Base-by-base conservation (phyloP, 1,139 yeast genomes). In the Magnusiomyces starmeri region DNA sequence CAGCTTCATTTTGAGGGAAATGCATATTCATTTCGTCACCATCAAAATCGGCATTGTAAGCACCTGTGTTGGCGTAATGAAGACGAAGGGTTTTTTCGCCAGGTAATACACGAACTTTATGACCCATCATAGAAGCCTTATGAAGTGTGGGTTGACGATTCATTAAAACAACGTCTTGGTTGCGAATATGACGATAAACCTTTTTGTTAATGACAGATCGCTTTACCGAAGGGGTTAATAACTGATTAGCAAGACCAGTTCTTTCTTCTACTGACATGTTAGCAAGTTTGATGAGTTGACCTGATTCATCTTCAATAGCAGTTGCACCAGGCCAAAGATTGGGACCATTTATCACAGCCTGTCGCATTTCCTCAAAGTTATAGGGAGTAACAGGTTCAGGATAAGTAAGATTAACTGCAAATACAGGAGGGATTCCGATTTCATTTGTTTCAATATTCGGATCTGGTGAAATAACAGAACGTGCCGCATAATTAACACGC, bases 21-120 rank as follows among this genome's bases (percentile, higher is more conserved):
- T 94, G 99, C 97, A 94, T 85, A 69, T 94, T 94, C 99, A 94
- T 94, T 75, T 94, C 99, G 72, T 94, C 99, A 75, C 99, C 99
- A 74, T 94, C 99, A 65, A 94, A 94, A 79, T 94, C 99, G 43
- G 98, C 98, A 70, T 92, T 94, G 72, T 89, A 89, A 51, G 98
- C 97, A 74, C 97, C 97, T 47, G 98, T 94, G 69, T 94, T 94
- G 61, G 99, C 98, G 70, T 94, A 94, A 70, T 94, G 99, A 70
- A 94, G 77, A 68, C 99, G 81, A 62, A 94, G 76, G 3, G 98
- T 94, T 75, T 94, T 94, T 67, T 94, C 98, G 56, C 96, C 95
- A 2, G 97, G 98, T 62, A 94, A 76, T 40, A 94, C 97, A 64
- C 97, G 81, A 46, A 92, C 98, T 67, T 85, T 87, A 72, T 94